Evolutionary conservation across 345 rosid genomes (phyloP), one percentile per base, ranked within the genome.

Genomic region (Ceriops decandra): DNA sequence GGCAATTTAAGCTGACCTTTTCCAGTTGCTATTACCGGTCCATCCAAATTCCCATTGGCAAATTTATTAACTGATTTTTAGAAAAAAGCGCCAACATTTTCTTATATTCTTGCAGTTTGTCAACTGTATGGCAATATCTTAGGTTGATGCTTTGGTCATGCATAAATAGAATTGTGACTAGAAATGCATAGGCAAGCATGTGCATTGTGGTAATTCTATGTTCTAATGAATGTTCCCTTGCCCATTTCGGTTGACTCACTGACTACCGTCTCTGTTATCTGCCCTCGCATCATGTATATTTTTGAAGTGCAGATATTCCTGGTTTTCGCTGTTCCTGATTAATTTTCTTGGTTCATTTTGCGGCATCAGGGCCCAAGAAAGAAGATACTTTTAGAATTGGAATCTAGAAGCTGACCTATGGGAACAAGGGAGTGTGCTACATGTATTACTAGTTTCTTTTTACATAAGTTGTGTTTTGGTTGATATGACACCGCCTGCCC

Each of bases 341-440:
- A 59, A 68, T 1, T 57, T 35, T 64, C 77, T 64, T 68, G 31
- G 57, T 54, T 80, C 22, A 52, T 52, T 57, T 63, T 10, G 60
- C 69, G 76, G 69, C 80, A 80, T 63, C 83, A 95, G 97, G 99
- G 99, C 15, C 99, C 99, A 35, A 86, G 99, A 74, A 95, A 95
- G 89, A 95, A 95, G 84, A 95, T 95, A 81, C 82, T 87, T 5
- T 79, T 90, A 66, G 96, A 92, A 53, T 75, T 95, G 84, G 96
- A 85, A 78, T 82, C 93, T 7, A 87, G 80, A 77, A 86, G 77
- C 62, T 91, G 79, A 82, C 64, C 65, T 62, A 7, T 42, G 22
- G 58, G 57, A 57, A 1, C 24, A 63, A 52, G 52, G 36, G 57
- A 52, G 63, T 67, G 53, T 68, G 57, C 38, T 28, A 66, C 71